Conservation (phyloP, 108 stramenopile species). For the Cyclotella kingstonii region DNA sequence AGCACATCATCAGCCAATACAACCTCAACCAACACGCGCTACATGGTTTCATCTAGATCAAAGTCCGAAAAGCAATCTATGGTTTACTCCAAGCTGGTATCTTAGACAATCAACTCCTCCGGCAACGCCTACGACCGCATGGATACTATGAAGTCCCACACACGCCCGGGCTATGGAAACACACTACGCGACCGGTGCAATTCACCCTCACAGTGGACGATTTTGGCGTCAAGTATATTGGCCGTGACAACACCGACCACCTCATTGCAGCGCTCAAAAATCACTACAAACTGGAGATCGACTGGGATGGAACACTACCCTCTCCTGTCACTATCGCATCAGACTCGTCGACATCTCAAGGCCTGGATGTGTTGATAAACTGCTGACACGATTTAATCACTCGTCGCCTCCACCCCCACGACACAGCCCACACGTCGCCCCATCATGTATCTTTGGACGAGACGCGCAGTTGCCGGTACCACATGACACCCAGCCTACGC, state of each 20-base stretch:
- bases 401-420: slow-evolving; percentile 28
- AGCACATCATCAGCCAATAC: slow-evolving; percentile 35
- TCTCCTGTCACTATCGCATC: slow-evolving; percentile 12
- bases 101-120: slow-evolving; percentile 33
- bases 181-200: slow-evolving; percentile 17
- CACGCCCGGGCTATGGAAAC: slow-evolving; percentile 51
- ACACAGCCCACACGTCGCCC: slow-evolving; percentile 24
- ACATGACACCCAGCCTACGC: slow-evolving; percentile 16
- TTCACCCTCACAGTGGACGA: slow-evolving; percentile 55
- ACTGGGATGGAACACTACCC: slow-evolving; percentile 6
- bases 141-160: slow-evolving; percentile 28
- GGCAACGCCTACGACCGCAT: slow-evolving; percentile 7
- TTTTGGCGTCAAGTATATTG: slow-evolving; percentile 48
- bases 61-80: slow-evolving; percentile 39
- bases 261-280: slow-evolving; percentile 2
- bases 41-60: slow-evolving; percentile 21
- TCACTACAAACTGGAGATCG: slow-evolving; percentile 1
- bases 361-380: slow-evolving; percentile 48
- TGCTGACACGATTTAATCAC: slow-evolving; percentile 36
- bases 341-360: slow-evolving; percentile 36
- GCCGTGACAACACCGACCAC: slow-evolving; percentile 10
- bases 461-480: slow-evolving; percentile 18
- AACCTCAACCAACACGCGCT: slow-evolving; percentile 1
- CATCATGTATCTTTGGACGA: slow-evolving; percentile 24
- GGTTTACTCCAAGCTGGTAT: slow-evolving; percentile 44